Percentiles rank a stretch among this genome's conserved stretches.
phyloP scores from a whole-genome alignment of 1,139 yeast species.

The Sugiyamaella novakii region DNA sequence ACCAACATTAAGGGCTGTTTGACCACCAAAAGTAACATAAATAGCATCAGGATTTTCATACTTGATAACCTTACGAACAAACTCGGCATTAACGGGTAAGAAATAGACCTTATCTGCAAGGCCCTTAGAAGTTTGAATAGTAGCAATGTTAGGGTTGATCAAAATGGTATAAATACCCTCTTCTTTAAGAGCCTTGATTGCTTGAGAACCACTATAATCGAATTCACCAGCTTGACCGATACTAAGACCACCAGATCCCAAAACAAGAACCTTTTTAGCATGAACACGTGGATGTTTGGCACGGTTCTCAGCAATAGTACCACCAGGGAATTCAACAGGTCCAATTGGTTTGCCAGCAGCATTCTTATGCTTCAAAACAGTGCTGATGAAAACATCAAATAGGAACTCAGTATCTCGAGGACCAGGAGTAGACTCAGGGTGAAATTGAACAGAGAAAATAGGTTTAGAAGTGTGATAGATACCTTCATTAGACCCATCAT shows the following conservation, averaged over 20 bases:
- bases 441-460: slow-evolving; percentile 98
- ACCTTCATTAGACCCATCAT: slow-evolving; percentile 98
- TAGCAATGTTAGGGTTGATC: slow-evolving; percentile 97
- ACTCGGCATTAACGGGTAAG: slow-evolving; percentile 94
- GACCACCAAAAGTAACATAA: slow-evolving; percentile 97
- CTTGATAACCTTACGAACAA: slow-evolving; percentile 90
- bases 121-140: slow-evolving; percentile 97
- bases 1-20: slow-evolving; percentile 96
- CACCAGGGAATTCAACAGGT: slow-evolving; percentile 91
- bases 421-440: slow-evolving; percentile 99
- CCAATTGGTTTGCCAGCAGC: slow-evolving; percentile 54
- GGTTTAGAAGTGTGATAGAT: slow-evolving; percentile 88
- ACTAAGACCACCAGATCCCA: slow-evolving; percentile 98
- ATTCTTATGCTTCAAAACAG: slow-evolving; percentile 68
- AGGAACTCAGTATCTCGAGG: slow-evolving; percentile 98
- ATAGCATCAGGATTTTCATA: slow-evolving; percentile 97
- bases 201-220: slow-evolving; percentile 95
- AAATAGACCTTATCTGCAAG: slow-evolving; percentile 97
- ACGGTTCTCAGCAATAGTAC: slow-evolving; percentile 65
- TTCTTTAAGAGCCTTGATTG: slow-evolving; percentile 80
- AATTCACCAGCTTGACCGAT: slow-evolving; percentile 99
- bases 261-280: slow-evolving; percentile 90
- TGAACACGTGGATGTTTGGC: slow-evolving; percentile 69
- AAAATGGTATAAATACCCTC: slow-evolving; percentile 95
- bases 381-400: slow-evolving; percentile 86